Evolutionary conservation across 305 asterid species (phyloP), one percentile per base, ranked within the genome.

Genomic region (Fraxinus nigra): DNA sequence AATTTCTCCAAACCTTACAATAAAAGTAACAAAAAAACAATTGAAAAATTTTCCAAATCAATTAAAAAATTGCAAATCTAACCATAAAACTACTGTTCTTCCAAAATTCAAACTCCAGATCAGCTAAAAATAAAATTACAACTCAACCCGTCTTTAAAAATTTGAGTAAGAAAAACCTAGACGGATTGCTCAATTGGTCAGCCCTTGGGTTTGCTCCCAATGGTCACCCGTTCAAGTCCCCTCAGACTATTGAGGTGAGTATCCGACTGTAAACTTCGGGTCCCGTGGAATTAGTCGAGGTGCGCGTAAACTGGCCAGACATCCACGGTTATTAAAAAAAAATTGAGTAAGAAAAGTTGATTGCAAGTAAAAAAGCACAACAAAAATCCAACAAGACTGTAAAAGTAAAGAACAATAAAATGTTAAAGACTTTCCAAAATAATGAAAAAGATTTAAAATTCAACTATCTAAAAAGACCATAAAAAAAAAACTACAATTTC

Each of bases 121-220:
- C 65, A 61, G 78, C 22, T 28, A 14, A 37, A 80, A 72, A 6
- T 67, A 56, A 2, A 86, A 28, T 82, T 48, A 72, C 43, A 76
- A 85, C 79, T 80, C 81, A 84, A 84, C 87, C 76, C 0, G 26
- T 56, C 65, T 18, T 18, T 56, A 2, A 56, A 18, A 56, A n/a
- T 5, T 18, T 18, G 65, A 18, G 65, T 18, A 18, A 18, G 65
- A 56, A 56, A 56, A 56, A 24, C 1, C 26, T 24, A 24, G 1
- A 24, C 26, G 26, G 26, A 1, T 0, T 24, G 26, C 26, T 24
- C 26, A 24, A 24, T 24, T 24, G 26, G 26, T 24, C 26, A 24
- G 26, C 0, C 26, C 26, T 24, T 24, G 26, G 1, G 26, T 24
- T 24, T 24, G 26, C 26, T 24, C 26, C 26, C 26, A 24, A 24